Evolutionary conservation across 805 yeast genomes (phyloP), one percentile per base, ranked within the genome.

Genomic region (Candida silvicultrix): DNA sequence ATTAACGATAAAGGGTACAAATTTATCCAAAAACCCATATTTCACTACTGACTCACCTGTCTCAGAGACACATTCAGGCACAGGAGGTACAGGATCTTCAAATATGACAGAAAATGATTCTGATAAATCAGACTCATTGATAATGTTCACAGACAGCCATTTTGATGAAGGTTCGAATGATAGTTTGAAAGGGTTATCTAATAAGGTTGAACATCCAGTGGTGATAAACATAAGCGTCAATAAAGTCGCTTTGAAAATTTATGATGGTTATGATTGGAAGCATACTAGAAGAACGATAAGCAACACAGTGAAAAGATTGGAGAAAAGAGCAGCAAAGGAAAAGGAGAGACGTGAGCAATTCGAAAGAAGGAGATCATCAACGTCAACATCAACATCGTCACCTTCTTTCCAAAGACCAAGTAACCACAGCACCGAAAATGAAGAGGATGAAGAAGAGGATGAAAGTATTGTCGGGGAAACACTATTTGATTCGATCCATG

Each of bases 231-330:
- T 74, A 1, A 67, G 68, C 39, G 56, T 60, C 1, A 48, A 72
- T 2, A 72, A 71, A 41, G 63, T 70, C 0, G 58, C 56, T 1
- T 55, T 85, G 2, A 76, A 71, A 43, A 64, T 92, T 18, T 81
- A 77, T 60, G 99, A 94, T 66, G 99, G 99, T 0, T 94, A 83
- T 59, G 98, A 94, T 56, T 89, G 97, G 95, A 76, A 75, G 45
- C 77, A 78, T 38, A 89, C 98, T 0, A 73, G 95, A 47, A 71
- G 70, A 21, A 71, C 81, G 0, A 82, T 94, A 25, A 68, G 71
- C 11, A 75, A 73, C n/a, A 85, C 87, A 0, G 81, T 90, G 0
- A 75, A 75, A 45, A 66, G 76, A 11, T 76, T 88, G 8, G 89
- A 83, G 52, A 68, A 63, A 7, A 71, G 68, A 38, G 81, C 75